Evolutionary conservation across 2,329 filamentous ascomycete species (phyloP).

Genomic region (Verticillium dahliae): DNA sequence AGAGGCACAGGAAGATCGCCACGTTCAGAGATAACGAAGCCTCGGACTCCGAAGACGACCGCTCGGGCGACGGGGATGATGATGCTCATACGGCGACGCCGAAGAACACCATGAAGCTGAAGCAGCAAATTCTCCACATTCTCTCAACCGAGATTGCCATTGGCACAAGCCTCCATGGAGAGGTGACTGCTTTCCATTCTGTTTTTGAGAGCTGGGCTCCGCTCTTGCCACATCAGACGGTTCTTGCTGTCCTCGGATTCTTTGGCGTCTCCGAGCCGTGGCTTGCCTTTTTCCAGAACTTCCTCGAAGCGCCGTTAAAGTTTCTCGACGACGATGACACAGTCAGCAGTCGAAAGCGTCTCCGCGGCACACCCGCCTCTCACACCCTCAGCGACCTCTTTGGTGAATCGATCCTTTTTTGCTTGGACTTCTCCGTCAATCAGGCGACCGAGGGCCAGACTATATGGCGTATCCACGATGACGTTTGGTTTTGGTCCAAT

Average conservation of each 20-base stretch:
- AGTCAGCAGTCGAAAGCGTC: conserved; percentile 34
- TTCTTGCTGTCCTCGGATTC: conserved; percentile 49
- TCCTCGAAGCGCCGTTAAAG: conserved; percentile 51
- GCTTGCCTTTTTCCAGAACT: conserved; percentile 52
- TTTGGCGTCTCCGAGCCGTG: conserved; percentile 51
- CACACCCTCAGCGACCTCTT: conserved; percentile 54
- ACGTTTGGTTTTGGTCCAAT: conserved; percentile 60
- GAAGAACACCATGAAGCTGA: conserved; percentile 29
- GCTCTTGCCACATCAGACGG: conserved; percentile 46
- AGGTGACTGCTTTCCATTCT: conserved; percentile 38
- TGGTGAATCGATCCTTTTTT: conserved; percentile 56
- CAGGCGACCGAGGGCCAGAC: conserved; percentile 43
- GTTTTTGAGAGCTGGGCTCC: conserved; percentile 38
- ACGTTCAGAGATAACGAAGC: neutral
- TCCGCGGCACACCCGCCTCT: conserved; percentile 52
- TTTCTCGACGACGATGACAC: conserved; percentile 47
- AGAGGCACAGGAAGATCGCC: neutral
- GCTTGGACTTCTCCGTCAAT: conserved; percentile 59
- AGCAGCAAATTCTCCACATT: conserved; percentile 41
- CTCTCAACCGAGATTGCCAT: conserved; percentile 39
- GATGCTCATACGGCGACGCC: conserved; percentile 26
- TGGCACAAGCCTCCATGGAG: conserved; percentile 35
- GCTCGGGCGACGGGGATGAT: conserved; percentile 22
- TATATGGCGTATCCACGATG: conserved; percentile 56
- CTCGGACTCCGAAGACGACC: neutral